These are phyloP conservation scores for Leccinum obscurum DNA, from an alignment of 768 basidiomycete genomes.

Conservation along the genomic window DNA sequence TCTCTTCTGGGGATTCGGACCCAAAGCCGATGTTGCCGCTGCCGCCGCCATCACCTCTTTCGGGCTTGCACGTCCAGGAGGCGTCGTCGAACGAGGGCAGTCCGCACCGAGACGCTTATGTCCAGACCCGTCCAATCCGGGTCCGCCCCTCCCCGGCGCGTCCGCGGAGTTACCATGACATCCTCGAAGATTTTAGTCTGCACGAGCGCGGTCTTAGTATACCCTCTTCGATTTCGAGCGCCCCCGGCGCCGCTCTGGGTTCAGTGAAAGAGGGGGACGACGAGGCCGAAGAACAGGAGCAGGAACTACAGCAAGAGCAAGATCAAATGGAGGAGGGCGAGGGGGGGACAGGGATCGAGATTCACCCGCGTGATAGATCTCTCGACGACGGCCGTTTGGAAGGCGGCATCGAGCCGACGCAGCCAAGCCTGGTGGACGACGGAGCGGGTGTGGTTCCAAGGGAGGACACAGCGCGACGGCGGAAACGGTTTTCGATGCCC, in stretches of 20 bases:
- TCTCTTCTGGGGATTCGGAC: constrained; percentile 21
- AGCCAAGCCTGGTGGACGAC: constrained; percentile 1
- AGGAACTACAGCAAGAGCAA: not conserved
- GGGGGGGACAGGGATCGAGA: not conserved
- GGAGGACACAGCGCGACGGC: constrained; percentile 63
- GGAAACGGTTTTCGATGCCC: constrained; percentile 73
- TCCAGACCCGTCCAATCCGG: constrained; percentile 28
- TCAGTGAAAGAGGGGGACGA: constrained; percentile 23
- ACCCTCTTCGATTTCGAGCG: constrained; percentile 32
- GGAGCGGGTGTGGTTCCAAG: constrained; percentile 27
- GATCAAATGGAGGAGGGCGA: not conserved
- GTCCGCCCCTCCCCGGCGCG: constrained; percentile 39
- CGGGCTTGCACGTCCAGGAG: not conserved
- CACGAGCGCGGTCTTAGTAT: constrained; percentile 33
- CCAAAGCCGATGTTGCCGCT: not conserved
- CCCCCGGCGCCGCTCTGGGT: constrained; percentile 23
- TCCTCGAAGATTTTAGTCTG: constrained; percentile 61
- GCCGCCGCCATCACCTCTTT: constrained; percentile 9
- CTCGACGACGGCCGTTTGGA: constrained; percentile 1
- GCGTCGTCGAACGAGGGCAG: not conserved
- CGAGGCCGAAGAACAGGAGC: constrained; percentile 7
- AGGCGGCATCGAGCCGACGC: constrained; percentile 2
- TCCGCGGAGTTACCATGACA: constrained; percentile 65
- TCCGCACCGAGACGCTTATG: not conserved
- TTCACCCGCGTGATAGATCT: not conserved